A percentile compares a stretch with the other conserved stretches of the same genome.
phyloP scores from a whole-genome alignment of 2,329 filamentous ascomycete genomes.

The Aureobasidium sp. region DNA sequence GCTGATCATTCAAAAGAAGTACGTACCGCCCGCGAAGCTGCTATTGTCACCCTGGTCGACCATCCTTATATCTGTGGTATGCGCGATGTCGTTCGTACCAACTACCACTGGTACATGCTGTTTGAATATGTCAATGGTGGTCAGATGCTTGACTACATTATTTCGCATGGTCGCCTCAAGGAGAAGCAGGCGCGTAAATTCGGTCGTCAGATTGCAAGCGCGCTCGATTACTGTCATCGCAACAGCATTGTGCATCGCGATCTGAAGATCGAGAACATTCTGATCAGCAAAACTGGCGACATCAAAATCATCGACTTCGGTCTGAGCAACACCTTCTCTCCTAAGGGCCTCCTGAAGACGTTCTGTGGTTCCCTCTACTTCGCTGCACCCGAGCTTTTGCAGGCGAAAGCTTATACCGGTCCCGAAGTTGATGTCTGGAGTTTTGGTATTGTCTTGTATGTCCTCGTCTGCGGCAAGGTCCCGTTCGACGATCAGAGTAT shows the following conservation, averaged over 20 bases:
- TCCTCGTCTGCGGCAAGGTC: conserved; percentile 93
- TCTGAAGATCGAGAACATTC: conserved; percentile 97
- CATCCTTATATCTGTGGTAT: conserved; percentile 96
- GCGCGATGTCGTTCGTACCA: conserved; percentile 88
- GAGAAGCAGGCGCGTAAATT: conserved; percentile 98
- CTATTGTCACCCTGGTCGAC: conserved; percentile 87
- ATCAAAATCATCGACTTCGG: conserved; percentile 99
- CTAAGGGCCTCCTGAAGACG: conserved; percentile 77
- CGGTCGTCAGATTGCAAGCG: conserved; percentile 91
- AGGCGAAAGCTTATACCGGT: conserved; percentile 88
- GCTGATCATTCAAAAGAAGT: conserved; percentile 96
- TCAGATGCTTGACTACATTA: conserved; percentile 99
- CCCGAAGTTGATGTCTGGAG: conserved; percentile 98
- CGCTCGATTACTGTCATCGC: conserved; percentile 92
- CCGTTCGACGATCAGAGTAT: conserved; percentile 99
- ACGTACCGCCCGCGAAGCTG: conserved; percentile 86
- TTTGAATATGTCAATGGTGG: conserved; percentile 98
- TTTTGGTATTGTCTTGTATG: conserved; percentile 96
- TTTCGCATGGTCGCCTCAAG: conserved; percentile 93
- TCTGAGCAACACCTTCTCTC: conserved; percentile 90
- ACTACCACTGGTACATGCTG: conserved; percentile 99
- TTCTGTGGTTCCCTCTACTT: conserved; percentile 98
- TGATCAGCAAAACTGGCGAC: conserved; percentile 97
- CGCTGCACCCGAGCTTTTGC: conserved; percentile 86
- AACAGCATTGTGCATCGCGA: conserved; percentile 98